A percentile compares a stretch with the other conserved stretches of the same genome.
These are phyloP conservation scores for Ophiosphaerella narmari DNA, from an alignment of 2,329 filamentous ascomycete species.

Conservation along the genomic window DNA sequence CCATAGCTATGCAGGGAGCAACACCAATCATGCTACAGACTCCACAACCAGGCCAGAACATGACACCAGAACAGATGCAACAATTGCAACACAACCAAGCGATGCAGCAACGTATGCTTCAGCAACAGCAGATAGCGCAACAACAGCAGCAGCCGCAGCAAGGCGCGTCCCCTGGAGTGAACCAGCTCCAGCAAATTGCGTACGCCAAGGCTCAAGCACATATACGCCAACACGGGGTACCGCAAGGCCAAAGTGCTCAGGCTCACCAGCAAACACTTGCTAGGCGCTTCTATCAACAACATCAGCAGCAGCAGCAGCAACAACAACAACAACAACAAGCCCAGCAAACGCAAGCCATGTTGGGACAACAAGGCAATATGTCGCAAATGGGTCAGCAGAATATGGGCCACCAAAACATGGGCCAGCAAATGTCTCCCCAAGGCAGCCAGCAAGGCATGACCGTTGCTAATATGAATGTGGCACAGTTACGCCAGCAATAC, in stretches of 20 bases:
- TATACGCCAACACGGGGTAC: constrained; percentile 39
- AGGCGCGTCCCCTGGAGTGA: constrained; percentile 24
- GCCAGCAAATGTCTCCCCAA: constrained; percentile 27
- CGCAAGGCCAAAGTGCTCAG: constrained; percentile 31
- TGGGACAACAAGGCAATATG: constrained; percentile 15
- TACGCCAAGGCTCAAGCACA: constrained; percentile 40
- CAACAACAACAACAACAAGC: constrained; percentile 29
- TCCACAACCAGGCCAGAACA: constrained; percentile 36
- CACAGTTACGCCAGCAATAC: constrained; percentile 27
- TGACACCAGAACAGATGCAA: constrained; percentile 44
- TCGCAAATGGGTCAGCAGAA: constrained; percentile 18
- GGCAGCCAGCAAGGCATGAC: constrained; percentile 24
- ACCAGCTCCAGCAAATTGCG: constrained; percentile 32
- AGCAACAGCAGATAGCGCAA: constrained; percentile 8
- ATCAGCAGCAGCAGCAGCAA: constrained; percentile 34
- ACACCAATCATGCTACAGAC: constrained; percentile 46
- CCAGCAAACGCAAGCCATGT: constrained; percentile 32
- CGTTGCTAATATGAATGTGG: constrained; percentile 33
- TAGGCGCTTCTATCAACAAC: constrained; percentile 14
- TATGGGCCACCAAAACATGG: constrained; percentile 5
- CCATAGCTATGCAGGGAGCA: constrained; percentile 37
- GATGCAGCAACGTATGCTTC: constrained; percentile 37
- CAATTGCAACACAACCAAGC: constrained; percentile 28
- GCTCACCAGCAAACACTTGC: constrained; percentile 23
- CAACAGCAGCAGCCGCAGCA: constrained; percentile 19